A percentile compares a stretch with the other conserved stretches of the same genome.
These are phyloP conservation scores for Pleurotus sapidus DNA, from an alignment of 768 basidiomycete genomes.

Conservation along the genomic window DNA sequence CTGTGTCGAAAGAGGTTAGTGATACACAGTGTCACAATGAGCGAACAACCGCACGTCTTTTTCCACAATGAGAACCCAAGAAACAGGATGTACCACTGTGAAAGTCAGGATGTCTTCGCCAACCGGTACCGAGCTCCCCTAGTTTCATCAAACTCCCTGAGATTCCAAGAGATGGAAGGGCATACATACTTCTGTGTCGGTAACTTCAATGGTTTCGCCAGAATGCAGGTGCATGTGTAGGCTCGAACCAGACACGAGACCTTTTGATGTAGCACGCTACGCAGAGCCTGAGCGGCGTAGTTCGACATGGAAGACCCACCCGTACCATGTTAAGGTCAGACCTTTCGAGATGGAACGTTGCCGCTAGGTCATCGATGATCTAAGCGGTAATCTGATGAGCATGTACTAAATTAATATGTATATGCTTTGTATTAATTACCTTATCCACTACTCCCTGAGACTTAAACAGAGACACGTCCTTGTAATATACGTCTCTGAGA, in stretches of 20 bases:
- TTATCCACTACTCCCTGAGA: conserved; percentile 77
- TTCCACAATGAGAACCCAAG: conserved; percentile 88
- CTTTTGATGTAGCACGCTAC: conserved; percentile 88
- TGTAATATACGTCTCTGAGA: conserved; percentile 83
- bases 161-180: too few species aligned
- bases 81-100: conserved; percentile 46
- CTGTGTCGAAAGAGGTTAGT: conserved; percentile 36
- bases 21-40: not conserved
- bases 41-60: conserved; percentile 67
- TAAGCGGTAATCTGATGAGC: conserved; percentile 23
- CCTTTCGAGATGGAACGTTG: conserved; percentile 71
- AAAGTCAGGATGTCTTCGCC: conserved; percentile 70
- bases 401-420: not conserved
- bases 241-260: conserved; percentile 72
- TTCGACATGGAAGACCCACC: not conserved
- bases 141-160: conserved; percentile 1
- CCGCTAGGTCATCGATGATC: conserved; percentile 89
- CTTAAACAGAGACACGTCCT: conserved; percentile 76
- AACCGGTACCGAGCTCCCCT: conserved; percentile 79
- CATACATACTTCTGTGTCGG: conserved; percentile 54
- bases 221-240: conserved; percentile 54
- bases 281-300: conserved; percentile 1
- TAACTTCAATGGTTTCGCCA: conserved; percentile 49
- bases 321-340: conserved; percentile 79
- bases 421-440: conserved; percentile 33